Base-by-base conservation (phyloP, 352 stramenopile species). In the Albugo candida region DNA sequence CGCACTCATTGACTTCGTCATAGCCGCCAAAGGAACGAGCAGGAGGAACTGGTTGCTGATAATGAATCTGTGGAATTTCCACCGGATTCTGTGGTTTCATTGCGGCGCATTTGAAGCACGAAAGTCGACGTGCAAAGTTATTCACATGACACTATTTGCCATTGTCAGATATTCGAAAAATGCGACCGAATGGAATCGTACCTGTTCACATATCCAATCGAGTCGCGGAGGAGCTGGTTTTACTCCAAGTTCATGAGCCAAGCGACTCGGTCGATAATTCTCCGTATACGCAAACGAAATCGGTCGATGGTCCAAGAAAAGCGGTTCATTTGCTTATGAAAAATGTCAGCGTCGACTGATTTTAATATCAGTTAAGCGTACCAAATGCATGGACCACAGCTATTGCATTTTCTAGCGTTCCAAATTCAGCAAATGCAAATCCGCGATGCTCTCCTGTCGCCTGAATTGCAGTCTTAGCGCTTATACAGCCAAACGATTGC, bases 351-450 rank as follows among this genome's bases (percentile, higher is more conserved):
- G 24, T 14, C 20, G 20, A 19, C 20, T 10, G 24, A 20, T 14
- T 43, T n/a, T 5, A 11, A 17, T n/a, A 36, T 19, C 44, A 10
- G 11, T 11, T 31, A 31, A 34, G 11, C 43, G 13, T 58, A 89
- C 77, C 66, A 48, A 81, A 92, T 0, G 67, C 55, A 14, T 65
- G 54, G 41, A 85, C 49, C 13, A 73, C 73, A 47, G 63, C 48
- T 19, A 52, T 68, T 5, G 78, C 73, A 41, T 59, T 61, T 13
- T 81, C 64, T 2, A 82, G 52, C 10, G 52, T 68, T 6, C 59
- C 54, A 57, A 92, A 88, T 40, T 85, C 64, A 21, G 81, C 71
- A 41, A 87, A 92, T 5, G 69, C 78, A 51, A 92, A 86, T 39
- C 78, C 78, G 10, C 78, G 71, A 41, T 64, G 55, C 47, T 81